These are phyloP conservation scores for Blumeriella jaapii DNA, from an alignment of 2,329 filamentous ascomycete species.

Conservation along the genomic window DNA sequence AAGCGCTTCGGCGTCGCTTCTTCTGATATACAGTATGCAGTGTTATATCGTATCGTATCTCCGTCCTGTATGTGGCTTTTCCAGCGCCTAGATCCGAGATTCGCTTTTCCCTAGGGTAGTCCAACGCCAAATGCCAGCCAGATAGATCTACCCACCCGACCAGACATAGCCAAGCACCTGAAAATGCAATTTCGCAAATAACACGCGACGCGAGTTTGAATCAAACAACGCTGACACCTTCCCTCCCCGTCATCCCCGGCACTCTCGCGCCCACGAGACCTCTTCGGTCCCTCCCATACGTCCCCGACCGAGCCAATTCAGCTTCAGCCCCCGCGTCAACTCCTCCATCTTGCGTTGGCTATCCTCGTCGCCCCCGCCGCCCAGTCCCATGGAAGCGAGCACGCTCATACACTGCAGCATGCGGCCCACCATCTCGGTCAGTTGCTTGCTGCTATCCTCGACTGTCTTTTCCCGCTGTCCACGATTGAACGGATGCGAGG, in stretches of 20 bases:
- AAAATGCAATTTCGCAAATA: too few relatives aligned
- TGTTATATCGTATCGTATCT: too few relatives aligned
- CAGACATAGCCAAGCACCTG: too few relatives aligned
- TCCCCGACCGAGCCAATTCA: conserved; percentile 91
- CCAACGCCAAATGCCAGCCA: too few relatives aligned
- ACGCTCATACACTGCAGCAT: conserved; percentile 97
- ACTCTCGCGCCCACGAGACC: conserved; percentile 56
- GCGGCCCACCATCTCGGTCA: conserved; percentile 87
- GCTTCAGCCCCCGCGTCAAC: conserved; percentile 76
- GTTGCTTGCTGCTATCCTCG: conserved; percentile 57
- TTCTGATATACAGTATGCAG: too few relatives aligned
- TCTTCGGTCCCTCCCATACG: conserved; percentile 78
- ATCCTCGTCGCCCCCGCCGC: conserved; percentile 44
- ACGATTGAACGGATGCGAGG: conserved; percentile 13
- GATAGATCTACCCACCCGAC: too few relatives aligned
- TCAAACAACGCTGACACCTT: conserved; percentile 2
- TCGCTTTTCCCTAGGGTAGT: too few relatives aligned
- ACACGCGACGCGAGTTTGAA: too few relatives aligned
- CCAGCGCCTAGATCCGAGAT: too few relatives aligned
- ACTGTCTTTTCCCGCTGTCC: conserved; percentile 33
- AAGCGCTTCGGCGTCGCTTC: too few relatives aligned
- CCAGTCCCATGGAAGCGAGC: conserved; percentile 55
- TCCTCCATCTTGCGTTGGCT: conserved; percentile 70
- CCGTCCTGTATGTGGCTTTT: too few relatives aligned
- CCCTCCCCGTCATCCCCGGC: conserved; percentile 8